These are phyloP conservation scores for Actinidia chinensis DNA, from an alignment of 179 eudicot genomes.

Conservation along the genomic window DNA sequence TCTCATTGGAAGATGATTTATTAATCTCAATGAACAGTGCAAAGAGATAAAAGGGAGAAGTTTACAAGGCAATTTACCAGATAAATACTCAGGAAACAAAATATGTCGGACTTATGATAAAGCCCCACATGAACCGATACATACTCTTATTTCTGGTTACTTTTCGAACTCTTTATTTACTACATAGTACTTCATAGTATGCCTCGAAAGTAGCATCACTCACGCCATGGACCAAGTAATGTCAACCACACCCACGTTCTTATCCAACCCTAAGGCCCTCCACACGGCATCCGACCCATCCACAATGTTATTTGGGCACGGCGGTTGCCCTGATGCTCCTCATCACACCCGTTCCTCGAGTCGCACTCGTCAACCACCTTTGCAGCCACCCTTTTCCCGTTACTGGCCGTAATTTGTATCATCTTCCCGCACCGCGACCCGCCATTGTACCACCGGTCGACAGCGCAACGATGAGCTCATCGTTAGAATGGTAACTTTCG, in stretches of 20 bases:
- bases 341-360: constrained; percentile 60
- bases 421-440: constrained; percentile 35
- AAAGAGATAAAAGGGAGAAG: too few relatives aligned
- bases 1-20: too few relatives aligned
- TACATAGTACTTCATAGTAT: too few relatives aligned
- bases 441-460: constrained; percentile 33
- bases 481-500: constrained; percentile 20
- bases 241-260: constrained; percentile 37
- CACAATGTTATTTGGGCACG: constrained; percentile 55
- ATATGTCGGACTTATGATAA: too few relatives aligned
- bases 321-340: constrained; percentile 47
- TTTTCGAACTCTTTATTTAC: too few relatives aligned
- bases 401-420: constrained; percentile 34
- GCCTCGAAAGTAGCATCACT: too few relatives aligned
- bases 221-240: constrained; percentile 49
- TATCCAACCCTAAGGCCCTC: constrained; percentile 48
- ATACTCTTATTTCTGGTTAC: too few relatives aligned
- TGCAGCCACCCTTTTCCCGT: constrained; percentile 47
- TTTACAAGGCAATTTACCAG: too few relatives aligned
- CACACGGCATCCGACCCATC: constrained; percentile 63
- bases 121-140: too few relatives aligned
- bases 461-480: constrained; percentile 23
- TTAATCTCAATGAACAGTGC: too few relatives aligned
- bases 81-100: too few relatives aligned
- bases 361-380: constrained; percentile 79